Percentiles rank a stretch among this genome's conserved stretches.
phyloP scores from a whole-genome alignment of 768 basidiomycete genomes.

The Lanmaoa rubissima region DNA sequence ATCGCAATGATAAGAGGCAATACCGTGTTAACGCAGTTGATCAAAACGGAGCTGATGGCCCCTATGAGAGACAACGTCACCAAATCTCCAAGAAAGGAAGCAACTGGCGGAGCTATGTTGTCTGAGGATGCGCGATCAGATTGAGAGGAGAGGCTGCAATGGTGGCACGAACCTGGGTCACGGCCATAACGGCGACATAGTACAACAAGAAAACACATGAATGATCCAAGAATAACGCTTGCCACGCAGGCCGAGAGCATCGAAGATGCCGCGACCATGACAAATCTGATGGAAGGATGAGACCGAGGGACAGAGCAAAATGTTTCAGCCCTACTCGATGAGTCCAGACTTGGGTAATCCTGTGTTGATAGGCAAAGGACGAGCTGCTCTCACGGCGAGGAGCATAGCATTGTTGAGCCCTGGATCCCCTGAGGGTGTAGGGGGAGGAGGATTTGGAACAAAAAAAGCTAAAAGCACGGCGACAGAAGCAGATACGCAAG shows the following conservation, averaged over 20 bases:
- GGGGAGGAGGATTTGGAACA: constrained; percentile 40
- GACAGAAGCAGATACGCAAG: constrained; percentile 79
- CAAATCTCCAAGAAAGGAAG: constrained; percentile 89
- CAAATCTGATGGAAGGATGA: constrained; percentile 48
- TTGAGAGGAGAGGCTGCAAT: neutral
- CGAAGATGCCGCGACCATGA: constrained; percentile 72
- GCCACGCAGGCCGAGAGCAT: constrained; percentile 83
- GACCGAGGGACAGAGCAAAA: neutral
- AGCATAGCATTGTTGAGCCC: constrained; percentile 13
- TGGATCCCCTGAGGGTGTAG: constrained; percentile 4
- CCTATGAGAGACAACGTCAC: constrained; percentile 85
- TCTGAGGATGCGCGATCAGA: constrained; percentile 43
- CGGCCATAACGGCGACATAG: constrained; percentile 70
- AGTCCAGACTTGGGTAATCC: constrained; percentile 38
- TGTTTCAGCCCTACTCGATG: constrained; percentile 32
- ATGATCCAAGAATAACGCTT: constrained; percentile 79
- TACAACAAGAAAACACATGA: constrained; percentile 87
- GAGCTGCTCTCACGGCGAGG: constrained; percentile 20
- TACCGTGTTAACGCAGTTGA: constrained; percentile 61
- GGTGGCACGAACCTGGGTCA: constrained; percentile 70
- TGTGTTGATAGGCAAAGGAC: constrained; percentile 23
- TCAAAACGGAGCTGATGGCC: constrained; percentile 67
- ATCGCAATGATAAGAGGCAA: constrained; percentile 57
- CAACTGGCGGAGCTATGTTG: constrained; percentile 94
- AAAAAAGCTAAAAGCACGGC: constrained; percentile 70